A percentile compares a stretch with the other conserved stretches of the same genome.
Evolutionary conservation across 2,329 filamentous ascomycete genomes (phyloP).

Genomic region (Neofusicoccum kwambonambiense): DNA sequence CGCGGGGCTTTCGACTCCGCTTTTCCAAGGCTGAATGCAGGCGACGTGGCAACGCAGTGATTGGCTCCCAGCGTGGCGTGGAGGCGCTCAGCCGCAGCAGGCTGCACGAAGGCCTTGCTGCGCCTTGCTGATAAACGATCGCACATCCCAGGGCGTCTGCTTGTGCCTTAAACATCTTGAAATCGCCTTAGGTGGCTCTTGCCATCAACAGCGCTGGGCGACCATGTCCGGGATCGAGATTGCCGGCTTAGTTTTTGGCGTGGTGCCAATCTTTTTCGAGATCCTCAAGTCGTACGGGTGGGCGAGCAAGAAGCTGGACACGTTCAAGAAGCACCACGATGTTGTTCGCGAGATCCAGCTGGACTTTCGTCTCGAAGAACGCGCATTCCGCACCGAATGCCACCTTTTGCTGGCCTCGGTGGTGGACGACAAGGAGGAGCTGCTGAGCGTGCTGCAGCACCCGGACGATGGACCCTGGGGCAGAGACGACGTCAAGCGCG

Average conservation of each 20-base stretch:
- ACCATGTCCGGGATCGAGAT: slow-evolving; percentile 26
- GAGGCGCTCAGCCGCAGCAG: too few relatives aligned
- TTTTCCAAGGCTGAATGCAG: too few relatives aligned
- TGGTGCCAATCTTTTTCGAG: slow-evolving; percentile 27
- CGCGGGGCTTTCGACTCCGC: too few relatives aligned
- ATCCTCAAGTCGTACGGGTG: slow-evolving; percentile 24
- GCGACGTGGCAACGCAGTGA: too few relatives aligned
- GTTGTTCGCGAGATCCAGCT: slow-evolving; percentile 20
- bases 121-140: neutral
- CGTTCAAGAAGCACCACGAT: slow-evolving; percentile 25
- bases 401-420: slow-evolving; percentile 24
- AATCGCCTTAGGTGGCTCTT: too few relatives aligned
- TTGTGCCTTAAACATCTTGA: neutral
- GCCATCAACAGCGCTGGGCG: neutral
- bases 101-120: neutral
- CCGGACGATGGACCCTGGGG: slow-evolving; percentile 1
- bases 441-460: slow-evolving; percentile 11
- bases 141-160: too few relatives aligned
- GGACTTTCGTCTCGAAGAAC: slow-evolving; percentile 22
- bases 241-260: slow-evolving; percentile 25
- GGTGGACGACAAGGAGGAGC: slow-evolving; percentile 22
- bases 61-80: too few relatives aligned
- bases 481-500: slow-evolving; percentile 12
- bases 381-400: slow-evolving; percentile 27
- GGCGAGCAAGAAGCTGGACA: slow-evolving; percentile 19